Evolutionary conservation across 1,284 basidiomycete genomes (phyloP).

Genomic region (Ganoderma resinaceum): DNA sequence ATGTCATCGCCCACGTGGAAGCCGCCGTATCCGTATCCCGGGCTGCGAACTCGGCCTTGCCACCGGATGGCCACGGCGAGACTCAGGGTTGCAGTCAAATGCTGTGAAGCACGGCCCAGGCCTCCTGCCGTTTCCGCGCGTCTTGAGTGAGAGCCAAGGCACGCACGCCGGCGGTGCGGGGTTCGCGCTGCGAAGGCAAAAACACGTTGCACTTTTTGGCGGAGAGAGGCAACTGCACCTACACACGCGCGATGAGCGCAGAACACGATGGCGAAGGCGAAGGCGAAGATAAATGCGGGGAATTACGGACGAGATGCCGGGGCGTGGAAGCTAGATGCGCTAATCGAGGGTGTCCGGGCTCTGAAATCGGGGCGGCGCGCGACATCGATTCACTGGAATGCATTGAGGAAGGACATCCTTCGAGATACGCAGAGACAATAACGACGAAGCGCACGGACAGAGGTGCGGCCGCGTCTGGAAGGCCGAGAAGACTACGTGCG

Average conservation of each 20-base stretch:
- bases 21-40: neutral
- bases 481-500: neutral
- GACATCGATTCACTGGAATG: neutral
- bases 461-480: neutral
- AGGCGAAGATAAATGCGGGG: neutral
- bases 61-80: neutral
- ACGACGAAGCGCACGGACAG: neutral
- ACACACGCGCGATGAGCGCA: constrained; percentile 1
- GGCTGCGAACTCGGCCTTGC: neutral
- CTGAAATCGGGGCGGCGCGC: neutral
- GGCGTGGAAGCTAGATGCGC: neutral
- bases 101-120: neutral
- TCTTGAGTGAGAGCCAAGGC: neutral
- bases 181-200: neutral
- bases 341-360: neutral
- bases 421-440: constrained; percentile 1
- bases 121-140: neutral
- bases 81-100: neutral
- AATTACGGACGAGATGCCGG: neutral
- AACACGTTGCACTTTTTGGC: neutral
- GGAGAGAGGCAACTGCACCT: neutral
- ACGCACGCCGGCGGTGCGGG: neutral
- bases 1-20: neutral
- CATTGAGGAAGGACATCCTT: neutral
- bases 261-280: neutral